Percentiles rank a stretch among this genome's conserved stretches.
phyloP scores from a whole-genome alignment of 129 eudicot species.

The Ambrosia trifida region DNA sequence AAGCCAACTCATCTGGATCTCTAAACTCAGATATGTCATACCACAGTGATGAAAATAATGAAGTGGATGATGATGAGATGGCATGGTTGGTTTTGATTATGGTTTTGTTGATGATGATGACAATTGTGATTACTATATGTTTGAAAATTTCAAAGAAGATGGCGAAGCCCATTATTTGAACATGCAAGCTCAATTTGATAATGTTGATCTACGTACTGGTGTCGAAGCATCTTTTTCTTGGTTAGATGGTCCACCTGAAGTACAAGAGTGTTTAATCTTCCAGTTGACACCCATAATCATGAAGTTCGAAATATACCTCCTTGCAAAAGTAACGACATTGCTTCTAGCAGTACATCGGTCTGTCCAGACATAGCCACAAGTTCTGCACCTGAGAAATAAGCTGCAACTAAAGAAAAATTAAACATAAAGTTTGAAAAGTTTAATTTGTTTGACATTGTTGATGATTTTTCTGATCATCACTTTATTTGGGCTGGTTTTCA shows the following conservation, averaged over 20 bases:
- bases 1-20: conserved; percentile 42
- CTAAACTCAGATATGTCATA: conserved; percentile 40
- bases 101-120: conserved; percentile 30
- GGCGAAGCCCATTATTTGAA: conserved; percentile 47
- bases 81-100: conserved; percentile 12
- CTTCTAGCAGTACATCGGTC: conserved; percentile 49
- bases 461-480: conserved; percentile 66
- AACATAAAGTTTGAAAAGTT: conserved; percentile 44
- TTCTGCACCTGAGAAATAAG: conserved; percentile 31
- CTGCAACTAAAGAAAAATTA: conserved; percentile 32
- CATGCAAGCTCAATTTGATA: conserved; percentile 80
- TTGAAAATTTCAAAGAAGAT: conserved; percentile 40
- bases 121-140: conserved; percentile 45
- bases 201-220: conserved; percentile 72
- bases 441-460: conserved; percentile 60
- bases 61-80: conserved; percentile 25
- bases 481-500: conserved; percentile 32
- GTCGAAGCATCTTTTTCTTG: conserved; percentile 73
- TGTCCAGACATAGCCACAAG: conserved; percentile 5
- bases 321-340: conserved; percentile 26
- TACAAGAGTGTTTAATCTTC: not conserved
- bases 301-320: not conserved
- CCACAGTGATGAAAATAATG: conserved; percentile 33
- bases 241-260: conserved; percentile 35
- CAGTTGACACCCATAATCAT: conserved; percentile 19